These are phyloP conservation scores for Beauveria sp. DNA, from an alignment of 2,329 filamentous ascomycete species.

Conservation along the genomic window DNA sequence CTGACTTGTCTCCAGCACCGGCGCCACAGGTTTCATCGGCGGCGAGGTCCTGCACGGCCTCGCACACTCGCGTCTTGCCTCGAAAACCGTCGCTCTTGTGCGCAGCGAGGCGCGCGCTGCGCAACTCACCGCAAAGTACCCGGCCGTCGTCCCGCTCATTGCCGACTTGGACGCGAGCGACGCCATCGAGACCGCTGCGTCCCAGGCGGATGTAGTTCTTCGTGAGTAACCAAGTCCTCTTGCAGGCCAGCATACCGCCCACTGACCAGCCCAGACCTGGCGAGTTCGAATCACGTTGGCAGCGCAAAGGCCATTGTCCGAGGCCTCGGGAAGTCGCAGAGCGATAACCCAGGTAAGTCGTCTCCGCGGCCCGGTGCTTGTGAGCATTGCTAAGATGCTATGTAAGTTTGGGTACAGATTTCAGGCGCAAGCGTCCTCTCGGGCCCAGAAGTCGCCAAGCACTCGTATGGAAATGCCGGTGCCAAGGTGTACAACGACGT, in stretches of 20 bases:
- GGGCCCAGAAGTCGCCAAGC: not conserved
- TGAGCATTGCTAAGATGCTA: conserved; percentile 18
- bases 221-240: conserved; percentile 23
- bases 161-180: conserved; percentile 34
- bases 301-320: conserved; percentile 30
- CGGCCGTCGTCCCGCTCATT: conserved; percentile 22
- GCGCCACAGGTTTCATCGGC: conserved; percentile 18
- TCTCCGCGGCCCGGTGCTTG: not conserved
- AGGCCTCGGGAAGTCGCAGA: conserved; percentile 30
- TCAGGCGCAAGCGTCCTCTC: conserved; percentile 5
- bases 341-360: conserved; percentile 32
- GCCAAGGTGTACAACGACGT: conserved; percentile 51
- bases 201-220: conserved; percentile 35
- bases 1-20: conserved; percentile 10
- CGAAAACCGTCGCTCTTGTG: conserved; percentile 14
- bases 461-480: conserved; percentile 20
- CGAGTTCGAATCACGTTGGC: conserved; percentile 4
- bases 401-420: conserved; percentile 21
- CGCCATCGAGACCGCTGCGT: conserved; percentile 37
- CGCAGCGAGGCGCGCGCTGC: conserved; percentile 14
- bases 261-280: not conserved
- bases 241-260: conserved; percentile 27
- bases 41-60: conserved; percentile 15
- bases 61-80: conserved; percentile 13
- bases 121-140: conserved; percentile 11